Conservation (phyloP, 192 early-diverging fungal genomes). For the Coemansia sp. region DNA sequence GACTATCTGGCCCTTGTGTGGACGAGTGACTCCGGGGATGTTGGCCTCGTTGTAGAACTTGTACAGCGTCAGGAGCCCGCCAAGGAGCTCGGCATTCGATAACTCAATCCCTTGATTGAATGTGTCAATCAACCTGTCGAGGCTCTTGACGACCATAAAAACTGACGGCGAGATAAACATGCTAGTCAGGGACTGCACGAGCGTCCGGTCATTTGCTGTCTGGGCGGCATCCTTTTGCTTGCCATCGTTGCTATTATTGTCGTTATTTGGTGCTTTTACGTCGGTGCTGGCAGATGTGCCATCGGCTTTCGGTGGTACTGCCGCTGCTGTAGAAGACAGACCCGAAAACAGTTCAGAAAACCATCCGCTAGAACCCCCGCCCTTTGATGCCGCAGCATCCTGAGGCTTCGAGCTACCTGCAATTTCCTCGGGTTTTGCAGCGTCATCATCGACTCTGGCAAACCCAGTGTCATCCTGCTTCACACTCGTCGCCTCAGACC, state of each 20-base stretch:
- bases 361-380: conserved; percentile 21
- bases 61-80: conserved; percentile 65
- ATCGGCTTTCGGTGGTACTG: not conserved
- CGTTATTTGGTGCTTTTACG: not conserved
- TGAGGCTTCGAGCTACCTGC: not conserved
- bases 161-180: conserved; percentile 54
- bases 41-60: conserved; percentile 60
- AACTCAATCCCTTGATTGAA: conserved; percentile 74
- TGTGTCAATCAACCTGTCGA: conserved; percentile 42
- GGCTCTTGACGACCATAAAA: conserved; percentile 49
- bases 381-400: conserved; percentile 1
- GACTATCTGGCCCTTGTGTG: conserved; percentile 33
- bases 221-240: conserved; percentile 7
- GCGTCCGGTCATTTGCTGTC: conserved; percentile 34
- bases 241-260: conserved; percentile 3
- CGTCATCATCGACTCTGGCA: conserved; percentile 43
- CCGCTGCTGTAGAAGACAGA: not conserved
- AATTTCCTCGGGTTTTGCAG: conserved; percentile 9
- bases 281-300: conserved; percentile 3
- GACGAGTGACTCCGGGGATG: conserved; percentile 38
- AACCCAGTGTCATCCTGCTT: conserved; percentile 25
- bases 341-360: conserved; percentile 38
- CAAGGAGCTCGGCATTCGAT: conserved; percentile 63
- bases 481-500: not conserved
- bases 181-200: conserved; percentile 51